Evolutionary conservation across 2,329 filamentous ascomycete genomes (phyloP).

Genomic region (Colletotrichum lindemuthianum): DNA sequence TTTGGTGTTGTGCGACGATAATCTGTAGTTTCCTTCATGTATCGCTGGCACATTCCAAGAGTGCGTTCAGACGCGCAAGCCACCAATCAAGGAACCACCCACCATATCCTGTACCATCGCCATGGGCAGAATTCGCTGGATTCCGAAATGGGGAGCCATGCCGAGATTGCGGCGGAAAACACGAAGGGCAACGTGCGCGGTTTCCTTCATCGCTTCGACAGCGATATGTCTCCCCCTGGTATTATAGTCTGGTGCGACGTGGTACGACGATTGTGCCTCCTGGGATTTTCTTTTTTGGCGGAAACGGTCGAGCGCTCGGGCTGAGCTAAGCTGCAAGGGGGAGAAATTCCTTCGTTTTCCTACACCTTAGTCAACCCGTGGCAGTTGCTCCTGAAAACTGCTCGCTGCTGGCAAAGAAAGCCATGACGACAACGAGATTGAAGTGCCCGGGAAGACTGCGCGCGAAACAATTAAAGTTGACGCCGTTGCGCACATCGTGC

Average conservation of each 20-base stretch:
- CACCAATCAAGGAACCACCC: too few relatives aligned
- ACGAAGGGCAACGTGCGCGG: slow-evolving; percentile 21
- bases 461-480: slow-evolving; percentile 15
- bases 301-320: too few relatives aligned
- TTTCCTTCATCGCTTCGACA: background rate
- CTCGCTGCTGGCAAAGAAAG: too few relatives aligned
- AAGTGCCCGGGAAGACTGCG: background rate
- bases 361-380: too few relatives aligned
- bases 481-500: slow-evolving; percentile 30
- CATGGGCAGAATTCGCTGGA: slow-evolving; percentile 24
- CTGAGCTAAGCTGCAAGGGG: slow-evolving; percentile 9
- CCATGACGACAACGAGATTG: background rate
- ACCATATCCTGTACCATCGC: background rate
- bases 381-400: too few relatives aligned
- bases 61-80: too few relatives aligned
- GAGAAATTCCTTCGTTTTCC: background rate
- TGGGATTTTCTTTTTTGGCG: too few relatives aligned
- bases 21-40: too few relatives aligned
- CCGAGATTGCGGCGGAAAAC: slow-evolving; percentile 18
- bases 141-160: slow-evolving; percentile 29
- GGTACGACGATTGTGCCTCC: too few relatives aligned
- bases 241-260: slow-evolving; percentile 3
- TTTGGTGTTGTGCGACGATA: too few relatives aligned
- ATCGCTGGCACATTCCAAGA: too few relatives aligned
- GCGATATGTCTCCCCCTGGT: slow-evolving; percentile 6